Evolutionary conservation across 169 alveolate genomes (phyloP).

Genomic region (Fabrea salina): DNA sequence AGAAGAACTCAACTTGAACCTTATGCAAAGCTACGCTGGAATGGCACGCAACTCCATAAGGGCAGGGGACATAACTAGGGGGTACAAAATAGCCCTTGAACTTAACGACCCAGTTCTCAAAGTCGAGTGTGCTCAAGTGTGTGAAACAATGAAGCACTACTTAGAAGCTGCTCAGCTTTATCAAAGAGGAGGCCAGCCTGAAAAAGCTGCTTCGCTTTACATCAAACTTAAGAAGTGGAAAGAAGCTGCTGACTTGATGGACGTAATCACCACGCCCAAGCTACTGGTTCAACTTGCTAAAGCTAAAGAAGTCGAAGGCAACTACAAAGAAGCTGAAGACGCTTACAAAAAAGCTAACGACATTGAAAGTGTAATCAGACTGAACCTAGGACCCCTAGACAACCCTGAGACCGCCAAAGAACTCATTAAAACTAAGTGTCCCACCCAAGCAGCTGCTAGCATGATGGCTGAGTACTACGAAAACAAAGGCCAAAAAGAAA

Average conservation of each 20-base stretch:
- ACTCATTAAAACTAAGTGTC: constrained; percentile 56
- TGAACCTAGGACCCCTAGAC: constrained; percentile 33
- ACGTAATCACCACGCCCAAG: constrained; percentile 80
- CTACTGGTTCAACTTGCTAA: constrained; percentile 83
- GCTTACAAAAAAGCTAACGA: constrained; percentile 83
- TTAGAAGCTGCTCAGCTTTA: constrained; percentile 85
- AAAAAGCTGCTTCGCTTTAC: constrained; percentile 85
- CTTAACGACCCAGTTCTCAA: constrained; percentile 65
- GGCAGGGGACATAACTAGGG: constrained; percentile 81
- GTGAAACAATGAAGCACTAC: constrained; percentile 76
- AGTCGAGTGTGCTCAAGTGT: constrained; percentile 81
- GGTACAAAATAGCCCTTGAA: constrained; percentile 75
- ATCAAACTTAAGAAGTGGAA: constrained; percentile 74
- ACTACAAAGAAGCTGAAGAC: constrained; percentile 81
- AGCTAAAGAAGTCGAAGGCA: constrained; percentile 86
- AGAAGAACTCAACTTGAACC: constrained; percentile 59
- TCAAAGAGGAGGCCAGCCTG: constrained; percentile 70
- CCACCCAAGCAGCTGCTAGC: constrained; percentile 73
- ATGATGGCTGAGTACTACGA: constrained; percentile 83
- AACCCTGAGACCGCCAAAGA: constrained; percentile 45
- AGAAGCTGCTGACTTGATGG: constrained; percentile 75
- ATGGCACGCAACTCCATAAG: constrained; percentile 83
- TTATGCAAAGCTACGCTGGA: constrained; percentile 82
- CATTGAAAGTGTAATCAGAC: constrained; percentile 80
- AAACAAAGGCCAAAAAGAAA: constrained; percentile 76